Base-by-base conservation (phyloP, 2,329 filamentous ascomycete genomes). In the Herpotrichia juniperi region DNA sequence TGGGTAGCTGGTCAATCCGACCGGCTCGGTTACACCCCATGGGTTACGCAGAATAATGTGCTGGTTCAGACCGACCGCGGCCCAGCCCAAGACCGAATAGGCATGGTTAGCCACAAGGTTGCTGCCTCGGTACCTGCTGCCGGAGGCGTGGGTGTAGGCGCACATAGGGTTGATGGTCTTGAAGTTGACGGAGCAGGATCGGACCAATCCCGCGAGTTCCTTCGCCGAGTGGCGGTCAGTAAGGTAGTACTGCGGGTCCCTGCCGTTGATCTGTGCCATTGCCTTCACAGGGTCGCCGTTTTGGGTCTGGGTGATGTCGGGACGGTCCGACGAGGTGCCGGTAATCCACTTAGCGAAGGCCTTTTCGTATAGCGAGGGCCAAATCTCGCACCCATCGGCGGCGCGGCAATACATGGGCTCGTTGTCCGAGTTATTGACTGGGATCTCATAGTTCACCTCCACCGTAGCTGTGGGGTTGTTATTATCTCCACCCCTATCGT, bases 361-460 rank as follows among this genome's bases (percentile, higher is more conserved):
- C 72, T 79, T 79, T 68, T 79, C 77, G 64, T 79, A 79, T 39
- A 79, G 67, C 22, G 73, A 65, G 1, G 77, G 77, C 77, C 77
- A 79, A 53, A 78, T 70, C 57, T 78, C 75, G 51, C 69, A 68
- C 12, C 70, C 71, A 57, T 76, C 73, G 53, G 67, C 73, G 12
- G 77, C 72, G 54, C 71, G 75, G 59, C 73, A 76, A 66, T 78
- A 79, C 21, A 78, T 56, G 21, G 74, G 74, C 62, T 72, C 64
- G 58, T 74, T 73, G 67, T 68, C 74, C 10, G 74, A 75, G 68
- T 78, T 79, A 69, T 78, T 77, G 50, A 78, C 69, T 8, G 74
- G 75, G 49, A 78, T 70, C 52, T 74, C 67, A 54, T 77, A 77
- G 69, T 78, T 72, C 45, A 79, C 77, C 45, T 76, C 71, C 25